Evolutionary conservation across 768 basidiomycete species (phyloP), one percentile per base, ranked within the genome.

Genomic region (Trametes gibbosa): DNA sequence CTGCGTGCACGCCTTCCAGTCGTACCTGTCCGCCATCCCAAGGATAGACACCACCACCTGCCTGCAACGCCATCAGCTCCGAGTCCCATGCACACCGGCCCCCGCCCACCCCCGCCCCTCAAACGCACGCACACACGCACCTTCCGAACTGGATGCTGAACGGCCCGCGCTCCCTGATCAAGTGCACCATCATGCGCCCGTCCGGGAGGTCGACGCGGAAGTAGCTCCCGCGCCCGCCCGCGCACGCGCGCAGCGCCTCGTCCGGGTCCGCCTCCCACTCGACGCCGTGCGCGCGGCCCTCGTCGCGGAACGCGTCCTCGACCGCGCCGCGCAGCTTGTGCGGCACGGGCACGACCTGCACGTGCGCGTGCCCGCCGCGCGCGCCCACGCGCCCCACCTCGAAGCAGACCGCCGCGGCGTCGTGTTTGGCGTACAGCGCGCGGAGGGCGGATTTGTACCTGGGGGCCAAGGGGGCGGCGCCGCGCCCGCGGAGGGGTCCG

Each of bases 131-230:
- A 10, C 29, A 4, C 40, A 70, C 85, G 69, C 69, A 96, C 95
- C 96, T 84, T 61, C 94, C 95, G 73, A 98, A 98, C 70, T 98
- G 94, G 45, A 98, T 77, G 63, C 86, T 87, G 69, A 98, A 98
- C 34, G 87, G 86, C 50, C 84, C 77, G 19, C 87, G 79, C 32
- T 86, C 84, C 68, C 86, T 86, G 67, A 98, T 83, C 63, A 94
- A 73, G 73, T 98, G 93, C 34, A 98, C 86, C 77, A 98, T 77
- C 74, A 83, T 89, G 62, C 80, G 79, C 24, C 95, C 95, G 64
- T 87, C 84, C 0, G 97, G 95, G 50, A 98, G 75, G 65, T 97
- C 93, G 5, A 98, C 89, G 64, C 84, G 84, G 76, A 98, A 97
- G 73, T 98, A 98, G 55, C 90, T 85, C 32, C 84, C 84, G 55